phyloP scores from a whole-genome alignment of 352 stramenopile species.

The Phytophthora meadii region DNA sequence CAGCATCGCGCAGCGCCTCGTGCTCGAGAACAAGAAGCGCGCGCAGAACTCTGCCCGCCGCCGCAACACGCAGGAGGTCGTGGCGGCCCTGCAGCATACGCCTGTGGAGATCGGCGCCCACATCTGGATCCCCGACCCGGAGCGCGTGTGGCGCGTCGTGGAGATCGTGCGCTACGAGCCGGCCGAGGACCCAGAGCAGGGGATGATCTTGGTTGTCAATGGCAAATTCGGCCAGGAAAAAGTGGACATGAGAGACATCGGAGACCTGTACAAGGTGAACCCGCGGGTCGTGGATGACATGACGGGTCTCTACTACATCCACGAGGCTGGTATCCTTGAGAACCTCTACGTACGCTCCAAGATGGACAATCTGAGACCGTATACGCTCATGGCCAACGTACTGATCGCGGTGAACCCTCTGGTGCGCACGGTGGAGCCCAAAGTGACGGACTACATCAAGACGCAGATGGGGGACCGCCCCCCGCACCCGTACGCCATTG shows the following conservation, averaged over 20 bases:
- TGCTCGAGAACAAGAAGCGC: constrained; percentile 88
- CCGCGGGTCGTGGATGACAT: constrained; percentile 89
- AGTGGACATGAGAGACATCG: constrained; percentile 83
- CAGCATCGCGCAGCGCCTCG: constrained; percentile 82
- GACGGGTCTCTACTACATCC: constrained; percentile 90
- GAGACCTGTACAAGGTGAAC: constrained; percentile 89
- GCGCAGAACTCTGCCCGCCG: constrained; percentile 63
- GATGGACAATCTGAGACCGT: constrained; percentile 77
- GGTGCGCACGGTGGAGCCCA: constrained; percentile 80
- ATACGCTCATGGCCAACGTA: constrained; percentile 91
- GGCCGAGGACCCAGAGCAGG: constrained; percentile 59
- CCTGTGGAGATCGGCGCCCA: constrained; percentile 81
- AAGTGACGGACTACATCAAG: constrained; percentile 90
- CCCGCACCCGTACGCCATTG: constrained; percentile 85
- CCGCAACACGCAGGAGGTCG: constrained; percentile 77
- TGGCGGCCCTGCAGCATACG: constrained; percentile 65
- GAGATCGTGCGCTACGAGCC: constrained; percentile 71
- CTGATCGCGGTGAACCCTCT: constrained; percentile 89
- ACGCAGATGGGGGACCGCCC: constrained; percentile 88
- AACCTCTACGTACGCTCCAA: constrained; percentile 82
- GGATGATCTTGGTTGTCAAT: constrained; percentile 72
- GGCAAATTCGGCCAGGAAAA: constrained; percentile 78
- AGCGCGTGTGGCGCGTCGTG: constrained; percentile 86
- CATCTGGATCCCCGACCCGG: constrained; percentile 88
- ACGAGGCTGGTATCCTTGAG: constrained; percentile 86